Evolutionary conservation across 2,329 filamentous ascomycete genomes (phyloP).

Genomic region (Cladophialophora yegresii): DNA sequence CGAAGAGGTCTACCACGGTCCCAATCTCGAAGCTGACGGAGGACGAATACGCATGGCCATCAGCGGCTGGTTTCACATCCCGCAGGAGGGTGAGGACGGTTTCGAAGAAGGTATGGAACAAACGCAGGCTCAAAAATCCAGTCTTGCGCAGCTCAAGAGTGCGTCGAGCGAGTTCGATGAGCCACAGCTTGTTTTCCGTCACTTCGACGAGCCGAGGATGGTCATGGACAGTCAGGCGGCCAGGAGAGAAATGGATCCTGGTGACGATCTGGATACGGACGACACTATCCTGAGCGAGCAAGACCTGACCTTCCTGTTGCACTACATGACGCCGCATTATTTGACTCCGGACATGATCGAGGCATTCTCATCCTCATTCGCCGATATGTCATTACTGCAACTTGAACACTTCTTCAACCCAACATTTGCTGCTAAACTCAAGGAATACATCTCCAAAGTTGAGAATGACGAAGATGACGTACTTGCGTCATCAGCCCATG

Average conservation of each 20-base stretch:
- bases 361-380: slow-evolving; percentile 76
- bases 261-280: slow-evolving; percentile 45
- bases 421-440: slow-evolving; percentile 74
- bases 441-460: slow-evolving; percentile 67
- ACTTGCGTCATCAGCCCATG: slow-evolving; percentile 43
- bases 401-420: slow-evolving; percentile 75
- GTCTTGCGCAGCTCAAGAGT: slow-evolving; percentile 87
- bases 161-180: slow-evolving; percentile 79
- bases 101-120: slow-evolving; percentile 87
- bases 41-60: slow-evolving; percentile 86
- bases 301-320: slow-evolving; percentile 85
- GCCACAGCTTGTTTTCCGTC: slow-evolving; percentile 65
- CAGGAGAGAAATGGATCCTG: slow-evolving; percentile 38
- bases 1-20: slow-evolving; percentile 85
- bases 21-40: slow-evolving; percentile 61
- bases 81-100: slow-evolving; percentile 89
- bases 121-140: slow-evolving; percentile 83
- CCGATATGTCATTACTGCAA: slow-evolving; percentile 79
- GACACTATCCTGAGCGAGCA: slow-evolving; percentile 69
- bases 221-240: slow-evolving; percentile 41
- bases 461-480: slow-evolving; percentile 52
- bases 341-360: slow-evolving; percentile 89
- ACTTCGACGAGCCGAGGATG: slow-evolving; percentile 42
- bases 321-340: slow-evolving; percentile 87
- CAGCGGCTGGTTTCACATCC: slow-evolving; percentile 98